These are phyloP conservation scores for Brettanomyces nanus DNA, from an alignment of 805 yeast species.

Conservation along the genomic window DNA sequence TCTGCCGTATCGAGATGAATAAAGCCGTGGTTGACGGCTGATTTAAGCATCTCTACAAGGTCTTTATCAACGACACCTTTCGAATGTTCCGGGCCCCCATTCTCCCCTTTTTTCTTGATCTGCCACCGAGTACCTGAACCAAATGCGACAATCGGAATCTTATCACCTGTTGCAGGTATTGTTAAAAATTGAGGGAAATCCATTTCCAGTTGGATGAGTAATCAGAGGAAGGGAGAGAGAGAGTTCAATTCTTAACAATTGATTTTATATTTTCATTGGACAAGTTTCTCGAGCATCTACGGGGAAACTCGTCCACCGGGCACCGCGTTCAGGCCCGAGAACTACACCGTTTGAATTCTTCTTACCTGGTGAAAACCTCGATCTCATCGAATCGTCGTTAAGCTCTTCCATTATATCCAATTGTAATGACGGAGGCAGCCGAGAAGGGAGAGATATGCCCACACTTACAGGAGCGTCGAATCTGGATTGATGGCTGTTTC, in stretches of 20 bases:
- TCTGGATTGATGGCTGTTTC: conserved; percentile 98
- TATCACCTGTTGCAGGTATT: conserved; percentile 11
- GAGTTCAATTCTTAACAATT: too few relatives aligned
- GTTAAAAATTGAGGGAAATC: conserved; percentile 6
- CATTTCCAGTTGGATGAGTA: too few relatives aligned
- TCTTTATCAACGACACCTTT: conserved; percentile 22
- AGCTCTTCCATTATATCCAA: too few relatives aligned
- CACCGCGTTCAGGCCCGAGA: too few relatives aligned
- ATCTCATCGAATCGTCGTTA: too few relatives aligned
- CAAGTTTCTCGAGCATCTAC: too few relatives aligned
- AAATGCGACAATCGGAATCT: conserved; percentile 24
- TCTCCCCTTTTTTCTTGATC: conserved; percentile 25
- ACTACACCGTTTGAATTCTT: too few relatives aligned
- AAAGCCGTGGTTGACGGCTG: conserved; percentile 45
- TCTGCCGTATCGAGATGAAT: conserved; percentile 62
- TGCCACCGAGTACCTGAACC: conserved; percentile 59
- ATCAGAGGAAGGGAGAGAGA: too few relatives aligned
- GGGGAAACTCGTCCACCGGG: too few relatives aligned
- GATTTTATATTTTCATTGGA: too few relatives aligned
- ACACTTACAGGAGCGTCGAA: conserved; percentile 30
- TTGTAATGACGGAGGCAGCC: background rate
- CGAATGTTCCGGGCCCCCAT: conserved; percentile 11
- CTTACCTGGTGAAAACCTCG: too few relatives aligned
- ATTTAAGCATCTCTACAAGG: conserved; percentile 36
- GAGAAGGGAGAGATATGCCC: background rate